Evolutionary conservation across 2,329 filamentous ascomycete species (phyloP), one percentile per base, ranked within the genome.

Genomic region (Aplosporella prunicola): DNA sequence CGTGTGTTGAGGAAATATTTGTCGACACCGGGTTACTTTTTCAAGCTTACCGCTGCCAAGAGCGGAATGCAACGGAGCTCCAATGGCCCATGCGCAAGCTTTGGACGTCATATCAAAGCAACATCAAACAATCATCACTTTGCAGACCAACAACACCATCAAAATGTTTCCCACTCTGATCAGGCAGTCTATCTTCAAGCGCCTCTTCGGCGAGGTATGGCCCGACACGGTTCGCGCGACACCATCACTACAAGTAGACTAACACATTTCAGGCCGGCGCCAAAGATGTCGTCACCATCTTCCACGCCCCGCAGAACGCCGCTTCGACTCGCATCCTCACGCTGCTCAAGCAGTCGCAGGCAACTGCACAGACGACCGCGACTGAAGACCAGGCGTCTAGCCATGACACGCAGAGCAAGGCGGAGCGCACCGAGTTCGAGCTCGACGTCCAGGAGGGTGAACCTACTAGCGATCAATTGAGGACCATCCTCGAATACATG

Each of bases 271-370:
- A 66, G 66, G 54, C 60, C 33, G 65, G 63, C 48, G 59, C 61
- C 45, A 69, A 68, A 52, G 88, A 96, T 68, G 84, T 93, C 48
- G 77, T 96, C 58, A 96, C 89, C 44, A 80, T 98, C 69, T 98
- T 96, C 72, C 88, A 95, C 74, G 83, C 84, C 62, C 76, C 89
- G 41, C 73, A 71, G 51, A 74, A 75, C 37, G 74, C 81, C 15
- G 71, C 80, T 46, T 95, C 88, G 3, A 68, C 76, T 34, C 77
- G 81, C 43, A 81, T 82, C 20, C 75, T 80, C 44, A 80, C 75
- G 27, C 66, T 93, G 36, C 75, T 96, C 43, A 93, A 91, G 66
- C 79, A 89, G 63, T 73, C 78, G 20, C 82, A 83, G 17, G 79
- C 81, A 32, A 76, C 76, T 32, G 78, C 84, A 9, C 61, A 74